These are phyloP conservation scores for Durotheca rogersii DNA, from an alignment of 495 filamentous ascomycete genomes.

Conservation along the genomic window DNA sequence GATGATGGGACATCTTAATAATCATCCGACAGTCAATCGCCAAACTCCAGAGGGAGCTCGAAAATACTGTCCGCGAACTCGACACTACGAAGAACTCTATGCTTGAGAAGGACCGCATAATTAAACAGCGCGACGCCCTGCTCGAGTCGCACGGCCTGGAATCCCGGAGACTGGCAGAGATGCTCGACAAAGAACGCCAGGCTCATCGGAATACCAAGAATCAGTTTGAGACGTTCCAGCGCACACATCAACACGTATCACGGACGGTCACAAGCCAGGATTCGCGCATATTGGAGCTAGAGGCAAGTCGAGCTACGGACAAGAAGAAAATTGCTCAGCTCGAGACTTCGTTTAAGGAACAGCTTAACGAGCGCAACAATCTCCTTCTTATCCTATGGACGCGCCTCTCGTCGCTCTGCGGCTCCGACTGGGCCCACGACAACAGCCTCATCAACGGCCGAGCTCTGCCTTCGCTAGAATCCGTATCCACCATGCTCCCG, in stretches of 20 bases:
- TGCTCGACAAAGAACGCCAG: conserved; percentile 88
- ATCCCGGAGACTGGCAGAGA: conserved; percentile 76
- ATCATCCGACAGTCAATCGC: conserved; percentile 63
- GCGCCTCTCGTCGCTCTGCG: conserved; percentile 79
- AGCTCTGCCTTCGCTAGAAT: conserved; percentile 72
- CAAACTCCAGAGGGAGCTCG: conserved; percentile 84
- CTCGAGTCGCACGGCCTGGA: conserved; percentile 88
- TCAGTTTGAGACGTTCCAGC: conserved; percentile 83
- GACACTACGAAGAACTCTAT: conserved; percentile 72
- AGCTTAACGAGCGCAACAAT: conserved; percentile 84
- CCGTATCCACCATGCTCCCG: conserved; percentile 74
- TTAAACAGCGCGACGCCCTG: conserved; percentile 88
- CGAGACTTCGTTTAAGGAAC: conserved; percentile 78
- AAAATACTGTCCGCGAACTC: conserved; percentile 76
- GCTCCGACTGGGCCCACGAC: conserved; percentile 85
- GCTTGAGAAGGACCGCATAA: conserved; percentile 81
- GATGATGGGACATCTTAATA: conserved; percentile 29
- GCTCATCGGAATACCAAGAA: conserved; percentile 79
- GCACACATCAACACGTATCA: conserved; percentile 78
- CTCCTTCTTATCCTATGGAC: conserved; percentile 86
- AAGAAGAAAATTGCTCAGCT: conserved; percentile 69
- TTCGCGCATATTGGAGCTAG: conserved; percentile 78
- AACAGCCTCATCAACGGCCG: conserved; percentile 88
- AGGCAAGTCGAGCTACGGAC: conserved; percentile 69
- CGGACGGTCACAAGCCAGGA: conserved; percentile 82